Evolutionary conservation across 2,329 filamentous ascomycete species (phyloP).

Genomic region (Cyphellophora europaea): DNA sequence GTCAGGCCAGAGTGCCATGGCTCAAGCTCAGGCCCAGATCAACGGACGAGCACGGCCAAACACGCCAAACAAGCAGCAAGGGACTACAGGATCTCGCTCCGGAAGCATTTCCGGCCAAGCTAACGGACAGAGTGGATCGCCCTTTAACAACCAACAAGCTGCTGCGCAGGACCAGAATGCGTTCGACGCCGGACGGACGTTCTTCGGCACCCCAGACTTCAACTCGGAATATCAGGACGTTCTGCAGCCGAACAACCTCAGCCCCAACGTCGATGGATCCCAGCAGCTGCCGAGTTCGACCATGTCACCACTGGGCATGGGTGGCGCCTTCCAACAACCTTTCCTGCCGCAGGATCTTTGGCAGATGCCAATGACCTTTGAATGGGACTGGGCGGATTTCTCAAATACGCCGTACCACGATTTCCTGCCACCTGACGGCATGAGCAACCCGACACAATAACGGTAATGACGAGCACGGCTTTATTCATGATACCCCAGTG

Average conservation of each 20-base stretch:
- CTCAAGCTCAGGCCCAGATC: constrained; percentile 16
- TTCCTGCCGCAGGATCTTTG: constrained; percentile 89
- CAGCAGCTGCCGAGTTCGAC: constrained; percentile 21
- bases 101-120: constrained; percentile 11
- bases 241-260: constrained; percentile 26
- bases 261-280: constrained; percentile 25
- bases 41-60: constrained; percentile 9
- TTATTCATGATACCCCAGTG: not conserved
- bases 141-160: constrained; percentile 1
- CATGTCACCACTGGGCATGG: constrained; percentile 24
- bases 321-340: constrained; percentile 62
- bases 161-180: constrained; percentile 6
- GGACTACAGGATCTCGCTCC: constrained; percentile 8
- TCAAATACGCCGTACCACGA: constrained; percentile 11
- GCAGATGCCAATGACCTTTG: constrained; percentile 90
- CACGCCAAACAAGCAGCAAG: not conserved
- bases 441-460: constrained; percentile 1
- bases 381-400: constrained; percentile 66
- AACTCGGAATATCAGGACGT: constrained; percentile 29
- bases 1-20: constrained; percentile 19
- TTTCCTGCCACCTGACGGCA: constrained; percentile 6
- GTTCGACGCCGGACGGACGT: constrained; percentile 14
- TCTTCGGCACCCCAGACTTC: constrained; percentile 19
- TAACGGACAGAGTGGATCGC: constrained; percentile 3
- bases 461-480: not conserved